Evolutionary conservation across 768 basidiomycete species (phyloP).

Genomic region (Tephrocybe sp.): DNA sequence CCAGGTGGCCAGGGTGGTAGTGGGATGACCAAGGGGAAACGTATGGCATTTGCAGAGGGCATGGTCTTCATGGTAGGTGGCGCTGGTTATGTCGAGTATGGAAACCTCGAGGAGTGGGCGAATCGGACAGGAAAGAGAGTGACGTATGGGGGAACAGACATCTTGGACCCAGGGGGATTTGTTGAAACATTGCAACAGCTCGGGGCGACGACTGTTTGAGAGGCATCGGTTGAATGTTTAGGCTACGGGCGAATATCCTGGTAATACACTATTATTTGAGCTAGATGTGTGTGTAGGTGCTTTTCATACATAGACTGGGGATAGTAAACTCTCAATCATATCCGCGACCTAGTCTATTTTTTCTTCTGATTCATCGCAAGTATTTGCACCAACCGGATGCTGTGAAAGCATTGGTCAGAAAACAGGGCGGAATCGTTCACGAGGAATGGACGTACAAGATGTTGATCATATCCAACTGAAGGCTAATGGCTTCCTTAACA

Average conservation of each 20-base stretch:
- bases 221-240: neutral
- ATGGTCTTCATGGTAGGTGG: slow-evolving; percentile 96
- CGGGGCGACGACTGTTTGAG: slow-evolving; percentile 40
- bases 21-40: slow-evolving; percentile 36
- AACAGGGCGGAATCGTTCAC: neutral
- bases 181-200: slow-evolving; percentile 67
- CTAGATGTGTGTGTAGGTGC: slow-evolving; percentile 2
- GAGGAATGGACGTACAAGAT: slow-evolving; percentile 56
- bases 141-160: slow-evolving; percentile 95
- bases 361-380: slow-evolving; percentile 65
- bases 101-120: slow-evolving; percentile 95
- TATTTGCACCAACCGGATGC: slow-evolving; percentile 80
- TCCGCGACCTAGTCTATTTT: slow-evolving; percentile 12
- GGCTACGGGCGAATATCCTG: neutral
- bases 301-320: neutral
- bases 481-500: slow-evolving; percentile 71
- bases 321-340: neutral
- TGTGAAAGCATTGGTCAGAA: slow-evolving; percentile 25
- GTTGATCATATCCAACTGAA: slow-evolving; percentile 88
- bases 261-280: slow-evolving; percentile 11
- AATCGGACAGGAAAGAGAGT: slow-evolving; percentile 77
- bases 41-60: slow-evolving; percentile 85
- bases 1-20: slow-evolving; percentile 56
- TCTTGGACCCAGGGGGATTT: slow-evolving; percentile 87
- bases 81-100: slow-evolving; percentile 96